Evolutionary conservation across 2,329 filamentous ascomycete genomes (phyloP).

Genomic region (Trichoderma aggressivum): DNA sequence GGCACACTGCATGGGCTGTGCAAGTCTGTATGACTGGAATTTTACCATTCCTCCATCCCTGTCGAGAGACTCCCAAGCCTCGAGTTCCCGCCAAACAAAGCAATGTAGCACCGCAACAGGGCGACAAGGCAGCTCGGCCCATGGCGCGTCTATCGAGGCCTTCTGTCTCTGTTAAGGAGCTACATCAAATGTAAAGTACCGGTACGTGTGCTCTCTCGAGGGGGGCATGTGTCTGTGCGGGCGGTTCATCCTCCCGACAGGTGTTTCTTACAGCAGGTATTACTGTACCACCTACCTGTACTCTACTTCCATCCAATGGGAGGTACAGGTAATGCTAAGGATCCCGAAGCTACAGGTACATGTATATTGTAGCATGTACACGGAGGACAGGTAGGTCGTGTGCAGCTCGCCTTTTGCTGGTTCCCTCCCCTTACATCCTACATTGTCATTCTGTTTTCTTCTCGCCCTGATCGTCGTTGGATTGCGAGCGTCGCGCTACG

Average conservation of each 20-base stretch:
- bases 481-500: neutral
- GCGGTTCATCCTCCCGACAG: neutral
- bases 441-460: neutral
- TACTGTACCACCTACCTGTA: neutral
- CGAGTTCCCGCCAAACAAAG: neutral
- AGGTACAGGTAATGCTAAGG: neutral
- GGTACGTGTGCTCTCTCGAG: neutral
- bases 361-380: neutral
- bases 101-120: neutral
- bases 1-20: neutral
- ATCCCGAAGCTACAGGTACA: neutral
- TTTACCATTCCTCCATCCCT: neutral
- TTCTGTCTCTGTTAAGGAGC: neutral
- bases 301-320: neutral
- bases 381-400: neutral
- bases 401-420: neutral
- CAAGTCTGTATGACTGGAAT: neutral
- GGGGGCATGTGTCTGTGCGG: neutral
- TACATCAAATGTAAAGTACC: neutral
- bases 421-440: neutral
- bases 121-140: neutral
- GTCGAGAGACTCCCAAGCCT: neutral
- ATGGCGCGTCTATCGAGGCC: neutral
- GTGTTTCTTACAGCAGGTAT: neutral
- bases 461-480: neutral